Base-by-base conservation (phyloP, 345 rosid species). In the Pistacia integerrima region DNA sequence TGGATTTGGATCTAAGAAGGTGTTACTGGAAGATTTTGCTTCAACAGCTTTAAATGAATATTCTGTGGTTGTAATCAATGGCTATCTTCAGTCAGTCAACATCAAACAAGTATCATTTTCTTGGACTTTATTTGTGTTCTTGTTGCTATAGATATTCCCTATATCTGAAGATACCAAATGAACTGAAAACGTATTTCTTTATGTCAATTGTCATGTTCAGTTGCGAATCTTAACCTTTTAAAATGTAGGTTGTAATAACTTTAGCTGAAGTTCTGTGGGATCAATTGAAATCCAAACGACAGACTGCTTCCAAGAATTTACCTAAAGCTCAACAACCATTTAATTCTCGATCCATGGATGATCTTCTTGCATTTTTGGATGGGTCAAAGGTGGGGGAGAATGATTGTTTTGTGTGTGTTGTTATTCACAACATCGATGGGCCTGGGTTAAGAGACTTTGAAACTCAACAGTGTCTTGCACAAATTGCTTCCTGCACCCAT, bases 1-100 rank as follows among this genome's bases (percentile, higher is more conserved):
- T 74, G 99, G 99, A 11, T 93, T 96, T 83, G 99, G 99, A 80
- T 95, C 97, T 22, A 95, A 95, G 82, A 95, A 88, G 77, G 82
- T 85, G 18, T 78, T 91, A 58, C 44, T 96, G 56, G 97, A 96
- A 81, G 95, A 96, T 82, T 96, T 96, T 84, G 97, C 97, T 76
- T 93, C 97, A 54, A 73, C 85, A 16, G 85, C 98, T 57, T 74
- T 96, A 77, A 80, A 84, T 0, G 91, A 93, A 67, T 85, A 91
- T 84, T 83, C 97, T 3, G 97, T 91, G 36, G 85, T 92, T 2
- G 97, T 96, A 17, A 81, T 96, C 84, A 96, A 96, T 82, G 99
- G 98, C 64, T 92, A 92, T 83, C 93, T 93, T 74, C 94, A 88
- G 74, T 92, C 94, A 11, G 69, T 92, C 59, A 92, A 92, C 85